Conservation (phyloP, 2,329 filamentous ascomycete species). For the Microcyclosporella mali region DNA sequence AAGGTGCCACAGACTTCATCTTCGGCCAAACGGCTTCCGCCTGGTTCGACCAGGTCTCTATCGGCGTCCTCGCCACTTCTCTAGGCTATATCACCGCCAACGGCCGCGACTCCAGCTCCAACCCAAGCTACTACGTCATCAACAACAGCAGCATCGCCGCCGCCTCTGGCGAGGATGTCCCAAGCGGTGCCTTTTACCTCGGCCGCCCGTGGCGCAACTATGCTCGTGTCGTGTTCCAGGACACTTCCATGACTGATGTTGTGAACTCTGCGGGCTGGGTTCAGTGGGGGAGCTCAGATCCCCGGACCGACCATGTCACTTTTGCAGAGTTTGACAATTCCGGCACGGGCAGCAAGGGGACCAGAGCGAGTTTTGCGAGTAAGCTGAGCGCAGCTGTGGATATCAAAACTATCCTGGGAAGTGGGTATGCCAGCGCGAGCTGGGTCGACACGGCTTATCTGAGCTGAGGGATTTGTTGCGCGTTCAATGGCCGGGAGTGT, state of each 20-base stretch:
- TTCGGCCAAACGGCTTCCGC: slow-evolving; percentile 49
- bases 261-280: slow-evolving; percentile 57
- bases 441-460: slow-evolving; percentile 43
- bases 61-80: slow-evolving; percentile 40
- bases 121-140: slow-evolving; percentile 50
- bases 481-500: no score
- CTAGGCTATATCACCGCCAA: slow-evolving; percentile 42
- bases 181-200: slow-evolving; percentile 42
- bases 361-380: slow-evolving; percentile 46
- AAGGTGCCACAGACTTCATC: slow-evolving; percentile 55
- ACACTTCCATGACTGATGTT: slow-evolving; percentile 47
- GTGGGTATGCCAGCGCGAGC: slow-evolving; percentile 30
- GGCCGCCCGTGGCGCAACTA: slow-evolving; percentile 50
- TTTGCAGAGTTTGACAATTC: slow-evolving; percentile 57
- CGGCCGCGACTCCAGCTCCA: slow-evolving; percentile 37
- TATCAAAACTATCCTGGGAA: slow-evolving; percentile 44
- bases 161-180: slow-evolving; percentile 35
- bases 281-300: slow-evolving; percentile 46
- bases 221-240: slow-evolving; percentile 48
- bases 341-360: slow-evolving; percentile 50
- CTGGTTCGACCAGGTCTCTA: slow-evolving; percentile 49
- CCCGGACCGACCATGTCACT: slow-evolving; percentile 47
- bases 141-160: slow-evolving; percentile 46
- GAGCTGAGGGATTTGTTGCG: background rate
- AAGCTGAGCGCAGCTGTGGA: slow-evolving; percentile 36